Evolutionary conservation across 192 early-diverging fungal genomes (phyloP).

Genomic region (Phlyctochytrium arcticum): DNA sequence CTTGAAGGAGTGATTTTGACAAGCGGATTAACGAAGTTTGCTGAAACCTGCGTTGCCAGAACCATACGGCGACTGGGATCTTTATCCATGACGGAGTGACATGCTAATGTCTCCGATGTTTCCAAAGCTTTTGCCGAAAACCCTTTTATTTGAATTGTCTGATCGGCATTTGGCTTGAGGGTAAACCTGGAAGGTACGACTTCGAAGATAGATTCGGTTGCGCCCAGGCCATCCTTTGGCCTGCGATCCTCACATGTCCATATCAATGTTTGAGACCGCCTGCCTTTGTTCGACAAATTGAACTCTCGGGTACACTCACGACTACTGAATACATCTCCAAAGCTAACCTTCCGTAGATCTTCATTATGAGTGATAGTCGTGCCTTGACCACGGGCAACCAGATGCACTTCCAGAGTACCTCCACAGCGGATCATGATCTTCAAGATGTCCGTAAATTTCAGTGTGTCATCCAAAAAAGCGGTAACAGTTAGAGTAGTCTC

Average conservation of each 20-base stretch:
- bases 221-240: neutral
- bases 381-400: conserved; percentile 50
- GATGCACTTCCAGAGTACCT: conserved; percentile 45
- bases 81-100: conserved; percentile 48
- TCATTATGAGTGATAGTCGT: conserved; percentile 54
- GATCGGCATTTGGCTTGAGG: conserved; percentile 41
- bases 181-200: conserved; percentile 48
- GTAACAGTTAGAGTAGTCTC: conserved; percentile 32
- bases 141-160: conserved; percentile 45
- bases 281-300: conserved; percentile 44
- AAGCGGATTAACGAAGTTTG: conserved; percentile 56
- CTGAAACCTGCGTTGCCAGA: conserved; percentile 35
- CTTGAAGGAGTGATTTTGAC: conserved; percentile 34
- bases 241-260: conserved; percentile 41
- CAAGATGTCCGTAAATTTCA: conserved; percentile 58
- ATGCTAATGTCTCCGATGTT: conserved; percentile 40
- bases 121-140: conserved; percentile 36
- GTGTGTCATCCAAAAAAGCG: conserved; percentile 50
- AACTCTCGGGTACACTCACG: conserved; percentile 44
- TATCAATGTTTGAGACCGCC: conserved; percentile 47
- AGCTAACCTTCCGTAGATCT: conserved; percentile 38
- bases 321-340: conserved; percentile 58
- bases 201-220: conserved; percentile 35
- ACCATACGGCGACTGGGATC: conserved; percentile 46
- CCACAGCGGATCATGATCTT: conserved; percentile 38